phyloP scores from a whole-genome alignment of 345 rosid genomes.

The Lepidium sativum region DNA sequence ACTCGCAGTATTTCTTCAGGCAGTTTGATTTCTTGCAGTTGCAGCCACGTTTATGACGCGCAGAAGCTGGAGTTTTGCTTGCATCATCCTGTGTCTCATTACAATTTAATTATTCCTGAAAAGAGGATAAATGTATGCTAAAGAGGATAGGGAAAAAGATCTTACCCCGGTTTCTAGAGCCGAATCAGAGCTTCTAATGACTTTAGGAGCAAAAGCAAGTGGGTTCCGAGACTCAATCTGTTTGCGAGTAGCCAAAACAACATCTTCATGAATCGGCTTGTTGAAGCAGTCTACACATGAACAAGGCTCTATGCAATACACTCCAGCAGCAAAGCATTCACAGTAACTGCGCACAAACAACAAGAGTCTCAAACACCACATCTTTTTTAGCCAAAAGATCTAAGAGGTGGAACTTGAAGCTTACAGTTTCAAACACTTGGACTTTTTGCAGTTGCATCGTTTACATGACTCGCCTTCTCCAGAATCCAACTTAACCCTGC shows the following conservation, averaged over 20 bases:
- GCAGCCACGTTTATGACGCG: slow-evolving; percentile 96
- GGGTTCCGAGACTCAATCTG: slow-evolving; percentile 98
- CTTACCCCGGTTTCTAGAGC: slow-evolving; percentile 55
- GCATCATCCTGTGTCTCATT: slow-evolving; percentile 58
- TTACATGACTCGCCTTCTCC: slow-evolving; percentile 73
- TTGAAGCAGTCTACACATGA: slow-evolving; percentile 93
- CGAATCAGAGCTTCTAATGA: slow-evolving; percentile 55
- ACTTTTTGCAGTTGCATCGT: slow-evolving; percentile 93
- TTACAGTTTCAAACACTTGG: slow-evolving; percentile 97
- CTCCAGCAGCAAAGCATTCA: slow-evolving; percentile 99
- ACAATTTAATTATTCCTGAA: neutral
- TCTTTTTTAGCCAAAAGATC: neutral
- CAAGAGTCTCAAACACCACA: slow-evolving; percentile 1
- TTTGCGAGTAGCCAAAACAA: slow-evolving; percentile 86
- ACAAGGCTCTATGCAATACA: slow-evolving; percentile 89
- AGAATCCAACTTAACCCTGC: slow-evolving; percentile 57
- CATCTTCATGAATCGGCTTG: slow-evolving; percentile 88
- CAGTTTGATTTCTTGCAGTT: slow-evolving; percentile 96
- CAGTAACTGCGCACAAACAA: slow-evolving; percentile 26
- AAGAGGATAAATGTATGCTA: neutral
- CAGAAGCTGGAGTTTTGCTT: slow-evolving; percentile 85
- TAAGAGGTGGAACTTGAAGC: slow-evolving; percentile 22
- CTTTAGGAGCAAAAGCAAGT: slow-evolving; percentile 99
- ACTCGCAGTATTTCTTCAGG: slow-evolving; percentile 95
- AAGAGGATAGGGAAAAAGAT: neutral